These are phyloP conservation scores for Barnettozyma salicaria DNA, from an alignment of 805 yeast genomes.

Conservation along the genomic window DNA sequence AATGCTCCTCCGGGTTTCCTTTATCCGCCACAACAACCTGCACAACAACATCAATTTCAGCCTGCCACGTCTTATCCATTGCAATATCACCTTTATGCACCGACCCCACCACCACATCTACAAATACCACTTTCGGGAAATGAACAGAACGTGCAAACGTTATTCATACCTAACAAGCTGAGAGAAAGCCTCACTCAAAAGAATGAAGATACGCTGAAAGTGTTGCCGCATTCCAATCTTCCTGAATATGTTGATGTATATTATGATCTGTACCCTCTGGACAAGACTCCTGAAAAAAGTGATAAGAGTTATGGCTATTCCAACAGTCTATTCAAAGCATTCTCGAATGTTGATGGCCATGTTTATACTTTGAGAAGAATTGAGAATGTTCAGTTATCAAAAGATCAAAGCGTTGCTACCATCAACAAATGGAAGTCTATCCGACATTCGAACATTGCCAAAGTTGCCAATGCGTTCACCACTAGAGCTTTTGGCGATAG, in stretches of 20 bases:
- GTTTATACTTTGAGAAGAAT: slow-evolving; percentile 72
- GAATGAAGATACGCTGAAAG: slow-evolving; percentile 76
- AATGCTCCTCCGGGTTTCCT: slow-evolving; percentile 14
- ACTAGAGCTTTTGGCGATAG: slow-evolving; percentile 54
- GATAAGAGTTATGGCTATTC: slow-evolving; percentile 42
- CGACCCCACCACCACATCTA: slow-evolving; percentile 74
- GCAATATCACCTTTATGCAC: slow-evolving; percentile 86
- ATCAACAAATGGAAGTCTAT: slow-evolving; percentile 64
- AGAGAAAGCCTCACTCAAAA: slow-evolving; percentile 66
- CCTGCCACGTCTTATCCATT: slow-evolving; percentile 40
- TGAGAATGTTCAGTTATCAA: slow-evolving; percentile 48
- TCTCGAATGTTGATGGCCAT: slow-evolving; percentile 71
- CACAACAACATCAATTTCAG: slow-evolving; percentile 12
- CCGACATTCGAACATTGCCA: slow-evolving; percentile 53
- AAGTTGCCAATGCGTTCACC: slow-evolving; percentile 76
- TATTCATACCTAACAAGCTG: slow-evolving; percentile 68
- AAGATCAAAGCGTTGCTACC: slow-evolving; percentile 53
- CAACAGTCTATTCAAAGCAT: slow-evolving; percentile 69
- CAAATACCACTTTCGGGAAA: slow-evolving; percentile 56
- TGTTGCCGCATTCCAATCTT: slow-evolving; percentile 50
- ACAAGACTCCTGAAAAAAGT: slow-evolving; percentile 37
- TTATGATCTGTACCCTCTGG: slow-evolving; percentile 82
- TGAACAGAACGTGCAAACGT: slow-evolving; percentile 59
- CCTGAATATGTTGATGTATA: slow-evolving; percentile 78
- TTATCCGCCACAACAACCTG: slow-evolving; percentile 11